Evolutionary conservation across 108 stramenopile species (phyloP), one percentile per base, ranked within the genome.

Genomic region (Aurantiochytrium sp.): DNA sequence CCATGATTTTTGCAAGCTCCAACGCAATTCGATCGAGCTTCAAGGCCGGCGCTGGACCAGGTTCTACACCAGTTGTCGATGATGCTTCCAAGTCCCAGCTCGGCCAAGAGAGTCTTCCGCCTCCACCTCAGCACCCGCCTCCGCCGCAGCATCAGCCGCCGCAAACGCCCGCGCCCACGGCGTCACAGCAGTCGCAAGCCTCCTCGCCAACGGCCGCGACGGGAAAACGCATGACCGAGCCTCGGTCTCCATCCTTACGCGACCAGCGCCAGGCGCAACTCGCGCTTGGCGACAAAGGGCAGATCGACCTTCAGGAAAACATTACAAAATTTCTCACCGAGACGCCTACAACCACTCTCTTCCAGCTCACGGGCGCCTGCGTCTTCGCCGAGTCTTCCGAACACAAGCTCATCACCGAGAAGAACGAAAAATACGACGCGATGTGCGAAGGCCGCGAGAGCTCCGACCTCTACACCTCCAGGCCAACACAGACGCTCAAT

Each of bases 401-500:
- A 23, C 76, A 83, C 76, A 47, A 53, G 12, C 19, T 53, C 1
- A 4, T 83, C 51, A 28, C 76, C 12, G 76, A 83, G n/a, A 21
- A 53, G 45, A 83, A 83, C 76, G 49, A 47, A 53, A 83, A 47
- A 12, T 83, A 83, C 23, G 76, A 53, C 45, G 49, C 19, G 0
- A 47, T 83, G 45, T 83, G 76, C 51, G 51, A 83, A 35, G 45
- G 19, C 10, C 76, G 76, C 23, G 76, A 83, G 49, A 53, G 76
- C 23, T 60, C 35, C 53, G 92, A 93, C 90, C 87, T 89, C 25
- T 91, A 87, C 49, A 73, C 49, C 0, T 88, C 89, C n/a, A 89
- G 92, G 12, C 92, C 91, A 58, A 59, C 92, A 18, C 92, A 93
- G 51, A 93, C 92, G 4, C 60, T 93, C 35, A 92, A 91, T 53